These are phyloP conservation scores for Umbelopsis ramanniana DNA, from an alignment of 192 early-diverging fungal genomes.

Conservation along the genomic window DNA sequence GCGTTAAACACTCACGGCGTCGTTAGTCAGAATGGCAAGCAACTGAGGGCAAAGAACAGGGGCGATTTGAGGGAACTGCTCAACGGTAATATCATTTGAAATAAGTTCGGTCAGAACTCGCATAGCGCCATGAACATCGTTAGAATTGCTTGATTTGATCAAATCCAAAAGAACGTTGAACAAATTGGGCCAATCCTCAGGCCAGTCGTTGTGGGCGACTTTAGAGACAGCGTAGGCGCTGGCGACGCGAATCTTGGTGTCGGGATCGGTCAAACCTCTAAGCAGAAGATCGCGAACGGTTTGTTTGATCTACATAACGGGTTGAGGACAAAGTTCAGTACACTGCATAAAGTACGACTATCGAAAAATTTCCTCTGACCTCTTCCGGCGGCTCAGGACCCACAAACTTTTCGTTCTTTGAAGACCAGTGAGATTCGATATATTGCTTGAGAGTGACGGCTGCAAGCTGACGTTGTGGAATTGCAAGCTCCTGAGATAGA, in stretches of 20 bases:
- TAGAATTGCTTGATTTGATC: conserved; percentile 63
- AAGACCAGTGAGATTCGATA: conserved; percentile 77
- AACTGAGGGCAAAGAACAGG: conserved; percentile 86
- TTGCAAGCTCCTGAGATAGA: conserved; percentile 59
- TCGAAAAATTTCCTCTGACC: conserved; percentile 34
- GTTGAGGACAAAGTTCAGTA: too few species aligned
- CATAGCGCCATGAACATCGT: conserved; percentile 89
- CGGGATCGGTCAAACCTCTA: conserved; percentile 61
- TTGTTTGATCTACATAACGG: conserved; percentile 56
- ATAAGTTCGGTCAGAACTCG: conserved; percentile 87
- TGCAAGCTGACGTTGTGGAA: conserved; percentile 72
- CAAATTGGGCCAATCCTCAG: conserved; percentile 91
- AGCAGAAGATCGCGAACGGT: conserved; percentile 60
- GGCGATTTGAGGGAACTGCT: conserved; percentile 83
- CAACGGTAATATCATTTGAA: conserved; percentile 82
- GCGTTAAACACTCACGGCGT: conserved; percentile 45
- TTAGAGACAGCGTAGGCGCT: conserved; percentile 83
- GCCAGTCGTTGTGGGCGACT: conserved; percentile 93
- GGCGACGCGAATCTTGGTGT: conserved; percentile 65
- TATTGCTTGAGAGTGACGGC: conserved; percentile 78
- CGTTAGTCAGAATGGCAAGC: conserved; percentile 70
- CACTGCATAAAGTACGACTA: background rate
- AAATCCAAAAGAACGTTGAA: conserved; percentile 74
- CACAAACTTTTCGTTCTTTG: conserved; percentile 52
- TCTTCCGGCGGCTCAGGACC: conserved; percentile 65